phyloP scores from a whole-genome alignment of 768 basidiomycete species.

The Lactarius akahatsu region DNA sequence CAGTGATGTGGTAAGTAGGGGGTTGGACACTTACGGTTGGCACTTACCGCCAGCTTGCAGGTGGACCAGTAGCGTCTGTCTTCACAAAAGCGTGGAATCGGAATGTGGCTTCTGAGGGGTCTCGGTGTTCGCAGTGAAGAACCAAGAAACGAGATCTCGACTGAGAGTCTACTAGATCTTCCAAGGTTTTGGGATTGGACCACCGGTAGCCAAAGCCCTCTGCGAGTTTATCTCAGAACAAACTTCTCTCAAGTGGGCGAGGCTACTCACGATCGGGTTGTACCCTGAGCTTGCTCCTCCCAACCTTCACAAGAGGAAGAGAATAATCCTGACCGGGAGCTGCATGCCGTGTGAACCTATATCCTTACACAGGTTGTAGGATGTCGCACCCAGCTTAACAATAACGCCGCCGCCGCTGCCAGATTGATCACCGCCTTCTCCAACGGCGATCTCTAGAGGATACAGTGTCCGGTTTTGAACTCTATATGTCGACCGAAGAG shows the following conservation, averaged over 20 bases:
- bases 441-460: constrained; percentile 86
- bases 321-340: constrained; percentile 86
- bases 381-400: constrained; percentile 54
- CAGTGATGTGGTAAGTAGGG: not conserved
- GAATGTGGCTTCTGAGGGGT: constrained; percentile 84
- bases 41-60: constrained; percentile 24
- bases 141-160: constrained; percentile 50
- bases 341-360: constrained; percentile 31
- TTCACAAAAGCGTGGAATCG: constrained; percentile 91
- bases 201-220: constrained; percentile 97
- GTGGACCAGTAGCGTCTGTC: constrained; percentile 57
- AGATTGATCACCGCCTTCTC: constrained; percentile 83
- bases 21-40: not conserved
- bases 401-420: constrained; percentile 74
- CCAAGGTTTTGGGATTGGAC: constrained; percentile 85
- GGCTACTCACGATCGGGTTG: constrained; percentile 84
- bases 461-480: constrained; percentile 90
- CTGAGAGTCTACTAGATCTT: constrained; percentile 72
- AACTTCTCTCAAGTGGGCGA: not conserved
- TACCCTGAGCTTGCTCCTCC: constrained; percentile 74
- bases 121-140: constrained; percentile 80
- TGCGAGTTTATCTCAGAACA: constrained; percentile 35
- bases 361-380: not conserved
- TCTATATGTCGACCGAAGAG: constrained; percentile 88
- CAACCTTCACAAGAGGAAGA: constrained; percentile 88